These are phyloP conservation scores for Tagetes erecta DNA, from an alignment of 129 eudicot genomes.

Conservation along the genomic window DNA sequence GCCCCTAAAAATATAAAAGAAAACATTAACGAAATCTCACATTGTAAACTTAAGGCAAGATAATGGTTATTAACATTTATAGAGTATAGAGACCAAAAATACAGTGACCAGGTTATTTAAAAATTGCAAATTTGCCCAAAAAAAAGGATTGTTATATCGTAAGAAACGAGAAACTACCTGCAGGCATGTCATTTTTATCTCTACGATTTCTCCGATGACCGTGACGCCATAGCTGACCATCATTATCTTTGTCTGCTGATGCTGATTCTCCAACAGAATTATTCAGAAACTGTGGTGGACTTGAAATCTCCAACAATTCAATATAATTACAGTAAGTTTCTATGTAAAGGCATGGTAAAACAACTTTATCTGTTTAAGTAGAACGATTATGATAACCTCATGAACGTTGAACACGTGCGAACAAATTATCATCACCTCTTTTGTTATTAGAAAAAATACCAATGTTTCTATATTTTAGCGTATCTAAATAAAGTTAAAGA, in stretches of 20 bases:
- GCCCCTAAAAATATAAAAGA: constrained; percentile 50
- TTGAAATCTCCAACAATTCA: constrained; percentile 65
- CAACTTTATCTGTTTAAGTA: background rate
- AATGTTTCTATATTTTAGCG: constrained; percentile 2
- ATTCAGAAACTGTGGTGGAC: constrained; percentile 92
- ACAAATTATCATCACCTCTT: background rate
- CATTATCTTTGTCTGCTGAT: constrained; percentile 44
- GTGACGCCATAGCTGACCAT: constrained; percentile 51
- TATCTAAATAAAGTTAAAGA: background rate
- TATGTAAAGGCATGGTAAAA: background rate
- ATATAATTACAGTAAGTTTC: constrained; percentile 5
- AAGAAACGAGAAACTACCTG: constrained; percentile 40
- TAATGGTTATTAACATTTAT: background rate
- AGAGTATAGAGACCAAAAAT: background rate
- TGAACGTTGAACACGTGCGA: background rate
- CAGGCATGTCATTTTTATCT: constrained; percentile 72
- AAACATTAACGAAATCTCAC: constrained; percentile 3
- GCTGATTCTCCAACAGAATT: constrained; percentile 53
- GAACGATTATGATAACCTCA: background rate
- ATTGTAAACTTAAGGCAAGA: background rate
- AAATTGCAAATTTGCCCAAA: background rate
- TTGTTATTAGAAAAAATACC: background rate
- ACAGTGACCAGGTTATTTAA: constrained; percentile 3
- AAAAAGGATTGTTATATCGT: background rate
- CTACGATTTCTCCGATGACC: constrained; percentile 61